A percentile compares a stretch with the other conserved stretches of the same genome.
phyloP scores from a whole-genome alignment of 345 rosid genomes.

The Citropsis articulata region DNA sequence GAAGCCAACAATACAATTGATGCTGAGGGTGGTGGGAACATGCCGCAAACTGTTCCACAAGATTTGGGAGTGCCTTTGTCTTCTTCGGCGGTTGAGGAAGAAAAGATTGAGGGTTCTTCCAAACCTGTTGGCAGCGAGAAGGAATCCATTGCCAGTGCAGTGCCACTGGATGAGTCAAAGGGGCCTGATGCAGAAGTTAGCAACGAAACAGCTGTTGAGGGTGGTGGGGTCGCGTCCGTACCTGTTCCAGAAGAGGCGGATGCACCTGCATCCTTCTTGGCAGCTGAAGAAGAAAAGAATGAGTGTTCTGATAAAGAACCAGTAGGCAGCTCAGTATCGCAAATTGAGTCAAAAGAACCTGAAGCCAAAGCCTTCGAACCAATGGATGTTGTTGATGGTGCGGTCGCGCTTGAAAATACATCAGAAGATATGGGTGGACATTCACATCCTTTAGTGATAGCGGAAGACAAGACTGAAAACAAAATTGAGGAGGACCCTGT shows the following conservation, averaged over 20 bases:
- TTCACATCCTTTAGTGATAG: conserved; percentile 5
- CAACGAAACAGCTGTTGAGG: conserved; percentile 14
- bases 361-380: conserved; percentile 9
- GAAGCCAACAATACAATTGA: conserved; percentile 5
- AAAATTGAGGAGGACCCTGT: not conserved
- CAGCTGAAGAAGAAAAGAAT: conserved; percentile 7
- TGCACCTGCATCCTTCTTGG: conserved; percentile 11
- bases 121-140: not conserved
- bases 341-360: not conserved
- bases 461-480: conserved; percentile 2
- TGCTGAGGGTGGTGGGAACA: conserved; percentile 21
- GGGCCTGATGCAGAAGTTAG: conserved; percentile 2
- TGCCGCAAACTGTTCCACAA: conserved; percentile 16
- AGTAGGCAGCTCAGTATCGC: not conserved
- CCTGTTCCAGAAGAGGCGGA: conserved; percentile 10
- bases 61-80: conserved; percentile 10
- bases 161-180: not conserved
- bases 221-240: conserved; percentile 20
- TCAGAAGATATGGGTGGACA: not conserved
- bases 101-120: conserved; percentile 9
- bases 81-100: conserved; percentile 6
- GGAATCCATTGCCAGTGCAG: not conserved
- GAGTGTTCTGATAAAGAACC: not conserved
- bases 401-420: not conserved
- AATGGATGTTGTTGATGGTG: not conserved